Evolutionary conservation across 1,139 yeast genomes (phyloP).

Genomic region (Waltiozyma solani): DNA sequence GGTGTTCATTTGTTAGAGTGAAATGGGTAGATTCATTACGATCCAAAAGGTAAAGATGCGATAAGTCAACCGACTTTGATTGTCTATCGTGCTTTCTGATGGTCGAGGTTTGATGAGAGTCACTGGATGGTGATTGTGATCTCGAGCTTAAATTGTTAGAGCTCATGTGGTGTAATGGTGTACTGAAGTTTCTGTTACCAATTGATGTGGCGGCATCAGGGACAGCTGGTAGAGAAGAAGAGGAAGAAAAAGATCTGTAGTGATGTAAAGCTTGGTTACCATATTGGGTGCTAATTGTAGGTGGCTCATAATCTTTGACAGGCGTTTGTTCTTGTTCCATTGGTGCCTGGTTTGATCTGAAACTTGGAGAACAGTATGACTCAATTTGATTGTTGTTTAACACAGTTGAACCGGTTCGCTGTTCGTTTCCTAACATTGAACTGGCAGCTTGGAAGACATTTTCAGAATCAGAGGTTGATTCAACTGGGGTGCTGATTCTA

Average conservation of each 20-base stretch:
- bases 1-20: constrained; percentile 27
- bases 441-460: not conserved
- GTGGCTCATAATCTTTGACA: not conserved
- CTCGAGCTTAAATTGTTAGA: constrained; percentile 7
- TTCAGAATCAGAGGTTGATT: not conserved
- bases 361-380: not conserved
- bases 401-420: not conserved
- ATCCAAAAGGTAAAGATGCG: constrained; percentile 27
- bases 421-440: not conserved
- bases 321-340: not conserved
- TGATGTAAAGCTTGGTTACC: not conserved
- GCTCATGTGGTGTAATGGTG: constrained; percentile 5
- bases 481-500: not conserved
- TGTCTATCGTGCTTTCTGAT: constrained; percentile 12
- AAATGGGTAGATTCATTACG: constrained; percentile 24
- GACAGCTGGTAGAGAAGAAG: constrained; percentile 7
- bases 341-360: not conserved
- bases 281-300: not conserved
- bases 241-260: constrained; percentile 3
- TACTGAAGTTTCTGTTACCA: constrained; percentile 15
- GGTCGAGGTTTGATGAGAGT: constrained; percentile 1
- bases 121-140: constrained; percentile 11
- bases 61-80: constrained; percentile 27
- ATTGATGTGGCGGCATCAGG: constrained; percentile 9
- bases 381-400: not conserved